Conservation (phyloP, 768 basidiomycete species). For the Suillus paluster region DNA sequence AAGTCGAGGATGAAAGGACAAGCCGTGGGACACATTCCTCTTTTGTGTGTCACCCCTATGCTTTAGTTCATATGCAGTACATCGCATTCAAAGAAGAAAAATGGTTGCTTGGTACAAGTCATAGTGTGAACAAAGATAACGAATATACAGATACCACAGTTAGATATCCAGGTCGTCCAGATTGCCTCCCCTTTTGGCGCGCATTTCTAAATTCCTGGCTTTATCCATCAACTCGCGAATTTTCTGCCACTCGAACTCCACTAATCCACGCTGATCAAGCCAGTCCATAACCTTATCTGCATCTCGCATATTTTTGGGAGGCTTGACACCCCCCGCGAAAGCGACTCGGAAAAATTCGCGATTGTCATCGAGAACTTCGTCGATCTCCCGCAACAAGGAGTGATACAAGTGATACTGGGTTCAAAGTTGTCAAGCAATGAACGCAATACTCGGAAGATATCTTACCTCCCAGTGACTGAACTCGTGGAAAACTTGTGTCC, state of each 20-base stretch:
- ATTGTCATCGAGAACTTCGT: constrained; percentile 51
- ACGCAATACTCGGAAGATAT: neutral
- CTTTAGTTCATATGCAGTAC: neutral
- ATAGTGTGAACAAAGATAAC: neutral
- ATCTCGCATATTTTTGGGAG: constrained; percentile 69
- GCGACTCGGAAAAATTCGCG: constrained; percentile 61
- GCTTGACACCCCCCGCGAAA: constrained; percentile 53
- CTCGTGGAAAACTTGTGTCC: constrained; percentile 69
- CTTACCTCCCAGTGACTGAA: constrained; percentile 86
- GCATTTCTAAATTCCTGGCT: constrained; percentile 65
- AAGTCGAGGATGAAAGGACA: neutral
- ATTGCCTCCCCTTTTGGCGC: constrained; percentile 51
- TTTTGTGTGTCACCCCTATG: constrained; percentile 5
- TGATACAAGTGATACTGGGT: constrained; percentile 68
- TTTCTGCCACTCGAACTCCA: constrained; percentile 72
- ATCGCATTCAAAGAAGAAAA: neutral
- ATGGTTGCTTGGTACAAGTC: neutral
- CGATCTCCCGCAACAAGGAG: constrained; percentile 59
- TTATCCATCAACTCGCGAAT: constrained; percentile 76
- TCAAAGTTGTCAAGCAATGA: constrained; percentile 9
- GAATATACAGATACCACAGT: neutral
- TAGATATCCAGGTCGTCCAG: constrained; percentile 19
- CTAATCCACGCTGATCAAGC: constrained; percentile 71
- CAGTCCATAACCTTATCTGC: constrained; percentile 84
- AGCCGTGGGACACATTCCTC: constrained; percentile 3